A percentile compares a stretch with the other conserved stretches of the same genome.
phyloP scores from a whole-genome alignment of 257 asterid species.

The Solanum paucissectum region DNA sequence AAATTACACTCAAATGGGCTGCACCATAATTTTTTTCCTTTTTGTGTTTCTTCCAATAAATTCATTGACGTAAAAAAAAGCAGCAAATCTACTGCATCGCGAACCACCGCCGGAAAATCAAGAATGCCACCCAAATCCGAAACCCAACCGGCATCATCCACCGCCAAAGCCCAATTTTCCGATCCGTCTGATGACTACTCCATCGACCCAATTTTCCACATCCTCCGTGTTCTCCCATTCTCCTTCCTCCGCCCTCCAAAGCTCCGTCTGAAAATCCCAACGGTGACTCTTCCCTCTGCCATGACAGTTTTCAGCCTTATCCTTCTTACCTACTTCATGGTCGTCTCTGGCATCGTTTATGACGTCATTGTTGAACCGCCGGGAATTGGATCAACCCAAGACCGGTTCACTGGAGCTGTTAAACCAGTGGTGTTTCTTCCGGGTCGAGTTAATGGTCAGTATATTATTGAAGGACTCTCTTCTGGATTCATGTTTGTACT shows the following conservation, averaged over 20 bases:
- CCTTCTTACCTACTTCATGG: slow-evolving; percentile 90
- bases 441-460: slow-evolving; percentile 94
- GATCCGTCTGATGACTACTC: slow-evolving; percentile 23
- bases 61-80: background rate
- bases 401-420: slow-evolving; percentile 65
- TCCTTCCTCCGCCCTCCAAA: slow-evolving; percentile 88
- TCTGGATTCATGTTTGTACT: slow-evolving; percentile 95
- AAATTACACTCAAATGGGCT: background rate
- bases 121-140: slow-evolving; percentile 15
- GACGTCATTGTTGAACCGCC: slow-evolving; percentile 98
- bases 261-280: slow-evolving; percentile 78
- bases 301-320: slow-evolving; percentile 83
- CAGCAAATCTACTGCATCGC: background rate
- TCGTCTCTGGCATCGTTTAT: slow-evolving; percentile 88
- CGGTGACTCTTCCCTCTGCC: slow-evolving; percentile 81
- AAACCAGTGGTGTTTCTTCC: slow-evolving; percentile 75
- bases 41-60: background rate
- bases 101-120: background rate
- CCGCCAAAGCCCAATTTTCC: slow-evolving; percentile 13
- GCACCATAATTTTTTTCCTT: background rate
- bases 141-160: background rate
- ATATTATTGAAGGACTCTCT: slow-evolving; percentile 80
- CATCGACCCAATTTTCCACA: slow-evolving; percentile 56
- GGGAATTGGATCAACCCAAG: slow-evolving; percentile 91
- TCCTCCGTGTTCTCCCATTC: slow-evolving; percentile 45